Evolutionary conservation across 306 rosid species (phyloP), one percentile per base, ranked within the genome.

Genomic region (Alnus rubra): DNA sequence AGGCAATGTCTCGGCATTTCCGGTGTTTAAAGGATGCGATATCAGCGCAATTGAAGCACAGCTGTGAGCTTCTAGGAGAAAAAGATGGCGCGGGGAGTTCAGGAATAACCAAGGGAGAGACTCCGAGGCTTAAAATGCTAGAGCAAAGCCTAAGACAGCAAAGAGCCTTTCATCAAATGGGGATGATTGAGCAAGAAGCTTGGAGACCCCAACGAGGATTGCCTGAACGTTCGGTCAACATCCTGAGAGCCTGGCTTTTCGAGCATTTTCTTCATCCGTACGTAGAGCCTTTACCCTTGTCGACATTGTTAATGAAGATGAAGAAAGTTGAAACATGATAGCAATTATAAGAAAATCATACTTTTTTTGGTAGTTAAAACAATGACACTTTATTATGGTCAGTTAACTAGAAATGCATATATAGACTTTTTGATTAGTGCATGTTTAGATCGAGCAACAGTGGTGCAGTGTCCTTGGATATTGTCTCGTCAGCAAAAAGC

Each of bases 181-280:
- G 99, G 1, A 91, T 96, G 96, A 89, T 96, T 96, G 99, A 96
- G 47, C 99, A 93, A 80, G 99, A 96, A 82, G 99, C 99, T 73
- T 96, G 99, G 99, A 82, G 99, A 76, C 99, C 99, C 14, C 99
- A 96, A 58, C 86, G 99, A 72, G 99, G 99, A 62, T 85, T 96
- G 82, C 99, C 99, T 33, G 99, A 96, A 81, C 90, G 99, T 12
- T 96, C 99, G 76, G 99, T 96, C 89, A 93, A 88, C 91, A 88
- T 96, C 82, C 86, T 96, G 71, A 84, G 99, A 73, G 98, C 99
- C 71, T 96, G 99, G 99, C 99, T 96, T 77, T 96, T 96, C 59
- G 99, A 96, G 85, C 99, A 96, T 84, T 96, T 96, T 81, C 98
- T 96, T 65, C 97, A 96, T 62, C 99, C 99, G 99, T 95, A 89